Evolutionary conservation across 805 yeast species (phyloP).

Genomic region (Metschnikowia rubicola): DNA sequence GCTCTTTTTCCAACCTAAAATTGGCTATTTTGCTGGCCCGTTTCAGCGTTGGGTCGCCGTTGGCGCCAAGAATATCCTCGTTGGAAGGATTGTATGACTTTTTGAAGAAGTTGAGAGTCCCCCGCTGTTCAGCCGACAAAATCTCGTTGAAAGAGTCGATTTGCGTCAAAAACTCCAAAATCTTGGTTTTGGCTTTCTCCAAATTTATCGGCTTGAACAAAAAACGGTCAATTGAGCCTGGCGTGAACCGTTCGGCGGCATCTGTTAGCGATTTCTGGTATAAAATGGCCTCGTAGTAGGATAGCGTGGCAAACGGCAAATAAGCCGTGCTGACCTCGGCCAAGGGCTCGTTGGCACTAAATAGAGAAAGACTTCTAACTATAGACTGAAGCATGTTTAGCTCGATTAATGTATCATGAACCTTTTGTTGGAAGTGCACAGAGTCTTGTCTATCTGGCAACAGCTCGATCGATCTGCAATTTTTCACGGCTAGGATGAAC

Average conservation of each 20-base stretch:
- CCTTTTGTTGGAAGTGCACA: constrained; percentile 33
- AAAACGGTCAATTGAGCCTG: not conserved
- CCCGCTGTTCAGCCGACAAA: constrained; percentile 34
- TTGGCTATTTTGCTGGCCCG: constrained; percentile 73
- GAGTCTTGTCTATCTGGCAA: constrained; percentile 40
- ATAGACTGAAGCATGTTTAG: constrained; percentile 43
- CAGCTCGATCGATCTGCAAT: constrained; percentile 3
- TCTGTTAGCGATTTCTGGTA: constrained; percentile 15
- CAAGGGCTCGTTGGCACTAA: constrained; percentile 66
- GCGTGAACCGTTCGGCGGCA: constrained; percentile 14
- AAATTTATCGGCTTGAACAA: constrained; percentile 25
- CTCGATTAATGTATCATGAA: constrained; percentile 37
- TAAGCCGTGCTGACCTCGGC: constrained; percentile 67
- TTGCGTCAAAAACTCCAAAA: constrained; percentile 30
- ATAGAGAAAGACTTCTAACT: constrained; percentile 51
- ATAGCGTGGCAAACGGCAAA: constrained; percentile 55
- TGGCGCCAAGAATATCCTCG: constrained; percentile 27
- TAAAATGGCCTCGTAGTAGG: constrained; percentile 51
- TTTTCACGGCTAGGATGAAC: constrained; percentile 3
- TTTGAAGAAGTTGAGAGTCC: constrained; percentile 39
- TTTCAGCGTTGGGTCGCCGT: constrained; percentile 39
- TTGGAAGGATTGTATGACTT: constrained; percentile 40
- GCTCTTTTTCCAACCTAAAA: constrained; percentile 56
- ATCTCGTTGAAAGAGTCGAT: constrained; percentile 23
- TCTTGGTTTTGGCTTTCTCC: constrained; percentile 35